These are phyloP conservation scores for Aaosphaeria arxii DNA, from an alignment of 2,329 filamentous ascomycete species.

Conservation along the genomic window DNA sequence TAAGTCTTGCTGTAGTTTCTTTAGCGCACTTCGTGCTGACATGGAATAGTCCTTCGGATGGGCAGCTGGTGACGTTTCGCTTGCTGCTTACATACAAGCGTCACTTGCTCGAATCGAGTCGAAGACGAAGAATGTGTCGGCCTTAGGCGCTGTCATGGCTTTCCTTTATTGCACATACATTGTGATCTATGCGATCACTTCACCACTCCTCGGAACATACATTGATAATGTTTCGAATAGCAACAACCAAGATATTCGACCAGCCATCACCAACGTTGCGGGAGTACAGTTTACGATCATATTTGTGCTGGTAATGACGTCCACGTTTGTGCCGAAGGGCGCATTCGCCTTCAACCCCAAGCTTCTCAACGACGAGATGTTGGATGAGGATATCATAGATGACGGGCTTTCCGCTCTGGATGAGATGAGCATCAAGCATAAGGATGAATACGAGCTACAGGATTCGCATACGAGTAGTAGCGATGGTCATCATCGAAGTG, in stretches of 20 bases:
- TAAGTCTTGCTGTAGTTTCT: not conserved
- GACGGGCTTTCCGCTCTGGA: constrained; percentile 18
- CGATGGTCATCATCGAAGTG: not conserved
- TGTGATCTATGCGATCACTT: constrained; percentile 45
- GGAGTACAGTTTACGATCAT: constrained; percentile 50
- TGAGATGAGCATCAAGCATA: constrained; percentile 12
- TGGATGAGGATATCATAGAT: constrained; percentile 34
- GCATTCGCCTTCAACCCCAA: constrained; percentile 45
- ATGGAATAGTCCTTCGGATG: constrained; percentile 42
- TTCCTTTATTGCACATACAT: constrained; percentile 52
- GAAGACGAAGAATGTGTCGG: constrained; percentile 45
- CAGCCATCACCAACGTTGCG: constrained; percentile 43
- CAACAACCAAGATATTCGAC: constrained; percentile 36
- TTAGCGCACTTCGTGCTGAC: not conserved
- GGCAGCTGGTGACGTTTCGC: constrained; percentile 52
- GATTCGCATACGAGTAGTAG: not conserved
- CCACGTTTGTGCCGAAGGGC: constrained; percentile 48
- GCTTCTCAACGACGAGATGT: constrained; percentile 38
- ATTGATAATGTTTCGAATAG: constrained; percentile 43
- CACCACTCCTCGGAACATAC: constrained; percentile 46
- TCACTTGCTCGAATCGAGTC: constrained; percentile 46
- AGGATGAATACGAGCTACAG: constrained; percentile 11
- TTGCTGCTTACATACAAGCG: constrained; percentile 52
- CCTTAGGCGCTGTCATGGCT: constrained; percentile 52
- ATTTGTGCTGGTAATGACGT: constrained; percentile 39